Evolutionary conservation across 1,139 yeast genomes (phyloP).

Genomic region (Geotrichum restrictum): DNA sequence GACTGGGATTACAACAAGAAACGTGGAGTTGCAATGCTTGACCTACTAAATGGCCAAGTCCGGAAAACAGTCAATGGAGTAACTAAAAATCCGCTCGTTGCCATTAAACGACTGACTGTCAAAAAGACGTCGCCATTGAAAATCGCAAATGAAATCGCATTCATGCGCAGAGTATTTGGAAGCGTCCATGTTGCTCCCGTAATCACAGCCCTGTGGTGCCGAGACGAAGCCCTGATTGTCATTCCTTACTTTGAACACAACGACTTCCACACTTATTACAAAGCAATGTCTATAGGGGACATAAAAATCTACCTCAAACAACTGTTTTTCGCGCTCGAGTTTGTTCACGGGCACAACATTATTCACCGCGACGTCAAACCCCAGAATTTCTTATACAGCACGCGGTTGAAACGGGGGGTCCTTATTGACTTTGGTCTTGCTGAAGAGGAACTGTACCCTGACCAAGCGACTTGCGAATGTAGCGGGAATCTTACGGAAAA

Average conservation of each 20-base stretch:
- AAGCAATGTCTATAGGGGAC: constrained; percentile 74
- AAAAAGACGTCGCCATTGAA: constrained; percentile 84
- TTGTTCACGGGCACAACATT: constrained; percentile 69
- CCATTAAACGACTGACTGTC: constrained; percentile 87
- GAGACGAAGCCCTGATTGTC: constrained; percentile 90
- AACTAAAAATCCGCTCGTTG: constrained; percentile 71
- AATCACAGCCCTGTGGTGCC: constrained; percentile 77
- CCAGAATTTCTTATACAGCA: constrained; percentile 70
- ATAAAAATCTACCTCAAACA: constrained; percentile 78
- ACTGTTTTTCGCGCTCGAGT: constrained; percentile 67
- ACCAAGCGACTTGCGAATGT: constrained; percentile 13
- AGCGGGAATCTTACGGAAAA: constrained; percentile 4
- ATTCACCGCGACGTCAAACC: constrained; percentile 91
- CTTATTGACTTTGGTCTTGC: constrained; percentile 92
- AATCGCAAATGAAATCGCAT: constrained; percentile 77
- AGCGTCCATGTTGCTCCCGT: constrained; percentile 80
- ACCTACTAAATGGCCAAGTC: not conserved
- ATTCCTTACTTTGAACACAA: constrained; percentile 88
- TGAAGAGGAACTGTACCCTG: constrained; percentile 40
- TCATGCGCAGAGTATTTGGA: constrained; percentile 64
- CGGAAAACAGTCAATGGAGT: not conserved
- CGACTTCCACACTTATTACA: constrained; percentile 80
- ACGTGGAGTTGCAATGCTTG: too few species aligned
- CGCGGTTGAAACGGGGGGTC: constrained; percentile 71
- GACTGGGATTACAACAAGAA: constrained; percentile 25